Evolutionary conservation across 2,329 filamentous ascomycete genomes (phyloP), one percentile per base, ranked within the genome.

Genomic region (Lasiodiplodia hormozganensis): DNA sequence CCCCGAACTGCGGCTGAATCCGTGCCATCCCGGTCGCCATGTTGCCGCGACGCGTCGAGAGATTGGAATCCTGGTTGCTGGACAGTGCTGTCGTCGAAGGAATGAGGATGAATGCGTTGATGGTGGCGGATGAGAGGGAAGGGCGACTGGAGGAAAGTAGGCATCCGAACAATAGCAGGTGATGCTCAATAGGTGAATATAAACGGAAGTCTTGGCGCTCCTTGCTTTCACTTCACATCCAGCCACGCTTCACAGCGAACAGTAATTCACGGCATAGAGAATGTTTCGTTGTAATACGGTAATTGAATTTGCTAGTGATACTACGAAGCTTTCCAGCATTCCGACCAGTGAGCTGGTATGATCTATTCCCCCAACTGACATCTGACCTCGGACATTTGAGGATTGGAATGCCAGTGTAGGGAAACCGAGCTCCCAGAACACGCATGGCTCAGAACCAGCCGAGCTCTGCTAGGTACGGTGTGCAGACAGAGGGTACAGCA

Each of bases 1-100:
- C 51, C 62, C 62, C 52, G 49, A 56, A 43, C 51, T 23, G 43
- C 58, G 58, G 60, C 60, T 64, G 43, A 52, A 64, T 52, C 60
- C 43, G 47, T 52, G 60, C 60, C 43, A 64, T 64, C 60, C 60
- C 25, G 43, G 60, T 52, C 7, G 43, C 28, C n/a, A 6, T 8
- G 47, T 52, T 40, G 31, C 60, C 40, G 43, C 31, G 31, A 23
- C 43, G 43, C 58, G 43, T 51, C 43, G 18, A 51, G 12, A 23
- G 25, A 23, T 51, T 16, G 56, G n/a, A 43, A 34, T 51, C 25
- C 18, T n/a, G 11, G n/a, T 51, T 11, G 57, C 23, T 31, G 21
- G 12, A 5, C 57, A 36, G 21, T 28, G 21, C 12, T 43, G 36
- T 38, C 18, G 38, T 12, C 36, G 23, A 25, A 4, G 31, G 34